Evolutionary conservation across 2,329 filamentous ascomycete genomes (phyloP), one percentile per base, ranked within the genome.

Genomic region (Xylaria sp.): DNA sequence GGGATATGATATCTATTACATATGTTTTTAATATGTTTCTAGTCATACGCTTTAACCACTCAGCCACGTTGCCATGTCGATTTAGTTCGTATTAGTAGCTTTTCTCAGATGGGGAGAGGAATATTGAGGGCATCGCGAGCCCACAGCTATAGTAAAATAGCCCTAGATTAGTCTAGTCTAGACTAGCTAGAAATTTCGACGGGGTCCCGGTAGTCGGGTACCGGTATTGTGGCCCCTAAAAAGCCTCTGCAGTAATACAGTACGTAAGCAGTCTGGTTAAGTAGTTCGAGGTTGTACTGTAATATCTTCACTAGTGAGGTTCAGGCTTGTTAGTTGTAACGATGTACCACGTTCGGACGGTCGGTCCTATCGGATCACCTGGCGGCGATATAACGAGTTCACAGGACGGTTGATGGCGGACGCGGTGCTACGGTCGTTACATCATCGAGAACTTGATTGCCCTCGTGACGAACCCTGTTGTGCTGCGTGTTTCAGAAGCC

Each of bases 11-110:
- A n/a, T n/a, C n/a, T n/a, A n/a, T n/a, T n/a, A n/a, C n/a, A n/a
- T n/a, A n/a, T n/a, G n/a, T n/a, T n/a, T n/a, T n/a, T n/a, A n/a
- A n/a, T n/a, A n/a, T n/a, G n/a, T 55, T 51, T 48, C 56, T 41
- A 54, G 56, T 59, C 56, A 31, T 55, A 60, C 51, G 52, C 44
- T 55, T 49, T 59, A 52, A 60, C 60, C 46, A 60, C 60, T 56
- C 60, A 52, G 56, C 46, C 60, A 52, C 51, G 46, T 60, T 48
- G 51, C 38, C 52, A 23, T 62, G n/a, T 40, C 19, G 17, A 3
- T 7, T 8, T 4, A 13, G 10, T 8, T 1, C 5, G 13, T 44
- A 48, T 21, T 4, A 17, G 29, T 25, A 23, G 19, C 13, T 37
- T 21, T 25, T 47, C 23, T 21, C 5, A 2, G 29, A 6, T 15